Evolutionary conservation across 768 basidiomycete species (phyloP).

Genomic region (Auriscalpium orientale): DNA sequence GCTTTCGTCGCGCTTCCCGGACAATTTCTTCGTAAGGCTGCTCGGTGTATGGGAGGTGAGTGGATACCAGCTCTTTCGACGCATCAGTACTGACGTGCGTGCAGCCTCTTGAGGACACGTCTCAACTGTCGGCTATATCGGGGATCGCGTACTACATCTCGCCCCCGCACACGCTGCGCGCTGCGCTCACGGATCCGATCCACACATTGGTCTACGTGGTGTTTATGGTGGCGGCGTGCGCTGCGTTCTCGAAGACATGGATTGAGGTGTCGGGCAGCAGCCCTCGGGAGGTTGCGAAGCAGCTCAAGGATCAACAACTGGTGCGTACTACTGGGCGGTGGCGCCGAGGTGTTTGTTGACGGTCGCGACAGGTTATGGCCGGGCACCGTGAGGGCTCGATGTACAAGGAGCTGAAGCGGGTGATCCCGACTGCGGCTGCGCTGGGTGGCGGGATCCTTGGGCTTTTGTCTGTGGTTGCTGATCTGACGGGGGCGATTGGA

Average conservation of each 20-base stretch:
- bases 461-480: conserved; percentile 82
- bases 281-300: conserved; percentile 93
- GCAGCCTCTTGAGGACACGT: conserved; percentile 89
- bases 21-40: conserved; percentile 81
- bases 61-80: not conserved
- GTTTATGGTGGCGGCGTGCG: conserved; percentile 92
- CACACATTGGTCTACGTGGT: conserved; percentile 87
- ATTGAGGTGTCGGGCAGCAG: conserved; percentile 97
- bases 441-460: conserved; percentile 97
- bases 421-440: conserved; percentile 96
- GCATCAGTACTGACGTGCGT: not conserved
- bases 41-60: conserved; percentile 97
- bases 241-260: conserved; percentile 99
- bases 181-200: conserved; percentile 85
- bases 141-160: conserved; percentile 98
- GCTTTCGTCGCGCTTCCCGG: conserved; percentile 86
- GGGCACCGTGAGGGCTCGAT: conserved; percentile 92
- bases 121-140: conserved; percentile 82
- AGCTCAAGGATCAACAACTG: conserved; percentile 98
- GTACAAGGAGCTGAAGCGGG: conserved; percentile 98
- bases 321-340: conserved; percentile 29
- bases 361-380: conserved; percentile 52
- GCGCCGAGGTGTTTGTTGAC: not conserved
- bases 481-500: conserved; percentile 93
- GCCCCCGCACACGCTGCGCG: conserved; percentile 87